phyloP scores from a whole-genome alignment of 768 basidiomycete species.

The Pisolithus marmoratus region DNA sequence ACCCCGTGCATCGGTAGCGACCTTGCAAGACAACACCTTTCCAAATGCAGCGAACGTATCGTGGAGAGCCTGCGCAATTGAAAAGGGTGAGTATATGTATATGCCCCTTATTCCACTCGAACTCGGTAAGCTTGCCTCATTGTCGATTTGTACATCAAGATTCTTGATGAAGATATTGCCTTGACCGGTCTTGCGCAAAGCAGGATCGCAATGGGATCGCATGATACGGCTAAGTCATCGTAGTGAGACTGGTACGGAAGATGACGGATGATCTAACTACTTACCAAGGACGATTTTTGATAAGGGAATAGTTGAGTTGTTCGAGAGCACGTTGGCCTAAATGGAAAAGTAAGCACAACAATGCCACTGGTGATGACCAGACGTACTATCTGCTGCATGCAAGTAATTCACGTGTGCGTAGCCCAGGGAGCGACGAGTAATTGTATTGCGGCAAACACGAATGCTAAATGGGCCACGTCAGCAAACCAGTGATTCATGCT shows the following conservation, averaged over 20 bases:
- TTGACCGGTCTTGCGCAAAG: conserved; percentile 97
- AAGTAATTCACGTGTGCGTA: conserved; percentile 99
- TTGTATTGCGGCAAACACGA: conserved; percentile 99
- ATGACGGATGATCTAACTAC: conserved; percentile 13
- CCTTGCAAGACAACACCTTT: conserved; percentile 98
- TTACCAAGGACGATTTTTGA: conserved; percentile 95
- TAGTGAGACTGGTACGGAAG: conserved; percentile 1
- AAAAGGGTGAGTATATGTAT: neutral
- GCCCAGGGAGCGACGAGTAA: conserved; percentile 97
- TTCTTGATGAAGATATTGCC: conserved; percentile 99
- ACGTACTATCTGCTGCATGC: conserved; percentile 85
- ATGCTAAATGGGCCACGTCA: conserved; percentile 48
- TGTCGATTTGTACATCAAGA: conserved; percentile 93
- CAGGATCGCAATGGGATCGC: conserved; percentile 99
- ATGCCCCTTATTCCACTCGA: neutral
- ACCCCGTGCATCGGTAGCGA: conserved; percentile 92
- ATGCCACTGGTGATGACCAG: neutral
- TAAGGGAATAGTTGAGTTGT: conserved; percentile 97
- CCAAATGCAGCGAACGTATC: conserved; percentile 99
- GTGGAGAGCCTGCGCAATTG: conserved; percentile 72
- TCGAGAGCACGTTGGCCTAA: conserved; percentile 95
- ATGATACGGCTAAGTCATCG: conserved; percentile 78
- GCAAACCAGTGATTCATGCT: neutral
- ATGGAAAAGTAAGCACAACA: conserved; percentile 5
- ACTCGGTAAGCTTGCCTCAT: conserved; percentile 61